Evolutionary conservation across 1,284 basidiomycete genomes (phyloP).

Genomic region (Amylostereum chailletii): DNA sequence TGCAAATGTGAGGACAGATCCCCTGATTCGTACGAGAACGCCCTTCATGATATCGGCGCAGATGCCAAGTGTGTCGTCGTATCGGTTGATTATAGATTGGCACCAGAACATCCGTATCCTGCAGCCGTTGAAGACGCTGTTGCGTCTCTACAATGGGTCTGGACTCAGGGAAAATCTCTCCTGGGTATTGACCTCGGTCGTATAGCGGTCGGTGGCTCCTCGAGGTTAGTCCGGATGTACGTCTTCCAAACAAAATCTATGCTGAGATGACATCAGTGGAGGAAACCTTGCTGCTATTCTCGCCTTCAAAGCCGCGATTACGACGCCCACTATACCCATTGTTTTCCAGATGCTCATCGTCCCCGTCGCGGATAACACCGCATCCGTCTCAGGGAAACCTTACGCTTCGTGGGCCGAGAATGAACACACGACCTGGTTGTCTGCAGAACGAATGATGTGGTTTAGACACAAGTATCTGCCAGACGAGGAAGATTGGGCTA

Average conservation of each 20-base stretch:
- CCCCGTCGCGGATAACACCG: constrained; percentile 67
- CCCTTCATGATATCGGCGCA: constrained; percentile 13
- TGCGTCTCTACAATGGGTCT: constrained; percentile 57
- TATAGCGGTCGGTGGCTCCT: constrained; percentile 58
- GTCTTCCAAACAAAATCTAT: neutral
- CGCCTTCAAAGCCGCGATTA: constrained; percentile 50
- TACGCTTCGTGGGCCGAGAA: constrained; percentile 53
- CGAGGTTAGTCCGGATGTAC: constrained; percentile 35
- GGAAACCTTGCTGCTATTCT: constrained; percentile 65
- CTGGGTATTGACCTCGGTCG: constrained; percentile 32
- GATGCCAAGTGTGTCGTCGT: constrained; percentile 48
- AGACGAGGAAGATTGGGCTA: constrained; percentile 43
- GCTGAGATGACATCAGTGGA: constrained; percentile 33
- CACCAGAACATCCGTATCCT: constrained; percentile 68
- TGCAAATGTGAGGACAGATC: constrained; percentile 35
- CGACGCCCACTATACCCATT: constrained; percentile 43
- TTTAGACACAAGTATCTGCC: constrained; percentile 63
- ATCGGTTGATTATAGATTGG: constrained; percentile 67
- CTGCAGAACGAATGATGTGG: constrained; percentile 63
- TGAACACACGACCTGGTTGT: constrained; percentile 48
- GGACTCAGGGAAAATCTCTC: constrained; percentile 29
- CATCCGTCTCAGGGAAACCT: constrained; percentile 28
- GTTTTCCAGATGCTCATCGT: constrained; percentile 60
- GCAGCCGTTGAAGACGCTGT: constrained; percentile 68
- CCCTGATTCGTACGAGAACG: neutral